phyloP scores from a whole-genome alignment of 176 grass and related monocot genomes.

The Luzula sylvatica region DNA sequence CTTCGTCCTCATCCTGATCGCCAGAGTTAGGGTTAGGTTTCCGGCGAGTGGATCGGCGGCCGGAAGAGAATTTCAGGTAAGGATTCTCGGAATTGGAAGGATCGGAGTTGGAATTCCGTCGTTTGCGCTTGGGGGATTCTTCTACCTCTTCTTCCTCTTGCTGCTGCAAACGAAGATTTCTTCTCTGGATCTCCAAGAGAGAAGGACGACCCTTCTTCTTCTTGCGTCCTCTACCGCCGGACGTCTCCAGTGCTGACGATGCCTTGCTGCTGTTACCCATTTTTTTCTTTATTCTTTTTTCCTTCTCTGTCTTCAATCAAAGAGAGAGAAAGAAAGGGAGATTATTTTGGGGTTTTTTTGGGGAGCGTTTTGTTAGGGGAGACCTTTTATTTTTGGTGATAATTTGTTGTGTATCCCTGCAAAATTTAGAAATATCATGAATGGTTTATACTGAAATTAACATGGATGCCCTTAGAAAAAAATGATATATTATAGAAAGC shows the following conservation, averaged over 20 bases:
- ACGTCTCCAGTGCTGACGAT: conserved; percentile 35
- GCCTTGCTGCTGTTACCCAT: conserved; percentile 67
- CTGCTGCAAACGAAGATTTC: conserved; percentile 44
- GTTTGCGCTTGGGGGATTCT: conserved; percentile 13
- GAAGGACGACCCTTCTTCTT: conserved; percentile 98
- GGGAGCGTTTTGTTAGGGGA: conserved; percentile 26
- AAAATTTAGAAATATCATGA: too few species aligned
- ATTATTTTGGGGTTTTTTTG: conserved; percentile 33
- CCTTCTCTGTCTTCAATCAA: neutral
- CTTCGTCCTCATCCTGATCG: conserved; percentile 31
- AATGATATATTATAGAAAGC: too few species aligned
- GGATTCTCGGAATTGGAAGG: conserved; percentile 10
- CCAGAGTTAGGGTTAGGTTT: conserved; percentile 17
- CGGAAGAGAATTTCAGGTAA: conserved; percentile 9
- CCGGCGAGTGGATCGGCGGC: conserved; percentile 36
- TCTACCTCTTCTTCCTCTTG: conserved; percentile 5
- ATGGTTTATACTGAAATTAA: too few species aligned
- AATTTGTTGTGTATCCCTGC: neutral
- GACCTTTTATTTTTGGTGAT: neutral
- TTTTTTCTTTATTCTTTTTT: conserved; percentile 13
- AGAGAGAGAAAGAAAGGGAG: conserved; percentile 13
- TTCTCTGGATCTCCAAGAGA: conserved; percentile 82
- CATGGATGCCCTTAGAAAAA: too few species aligned
- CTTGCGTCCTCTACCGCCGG: conserved; percentile 30
- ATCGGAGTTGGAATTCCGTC: conserved; percentile 15